Conservation (phyloP, 1,139 yeast species). For the Taphrina pruni region DNA sequence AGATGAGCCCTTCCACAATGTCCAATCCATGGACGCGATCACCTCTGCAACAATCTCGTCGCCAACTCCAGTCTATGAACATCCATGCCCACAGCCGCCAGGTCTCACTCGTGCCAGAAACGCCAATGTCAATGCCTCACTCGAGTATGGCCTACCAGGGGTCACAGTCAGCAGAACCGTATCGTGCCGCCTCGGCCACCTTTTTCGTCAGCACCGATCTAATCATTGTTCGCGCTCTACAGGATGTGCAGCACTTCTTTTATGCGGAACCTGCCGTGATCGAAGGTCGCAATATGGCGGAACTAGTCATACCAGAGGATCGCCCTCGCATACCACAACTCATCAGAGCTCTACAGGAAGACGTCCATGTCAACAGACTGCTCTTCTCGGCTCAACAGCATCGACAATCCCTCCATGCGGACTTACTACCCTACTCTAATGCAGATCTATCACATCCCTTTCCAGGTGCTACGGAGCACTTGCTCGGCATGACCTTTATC, state of each 20-base stretch:
- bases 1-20: not conserved
- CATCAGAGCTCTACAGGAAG: constrained; percentile 17
- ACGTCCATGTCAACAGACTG: constrained; percentile 12
- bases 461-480: constrained; percentile 23
- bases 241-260: constrained; percentile 18
- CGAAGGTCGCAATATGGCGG: constrained; percentile 23
- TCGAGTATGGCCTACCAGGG: constrained; percentile 13
- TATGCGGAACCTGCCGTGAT: constrained; percentile 18
- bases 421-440: constrained; percentile 20
- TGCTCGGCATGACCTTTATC: constrained; percentile 15
- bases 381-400: constrained; percentile 18
- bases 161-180: constrained; percentile 4
- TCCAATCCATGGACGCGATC: constrained; percentile 13
- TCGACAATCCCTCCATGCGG: constrained; percentile 11
- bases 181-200: constrained; percentile 10
- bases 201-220: constrained; percentile 17
- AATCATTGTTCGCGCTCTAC: constrained; percentile 16
- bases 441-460: constrained; percentile 26
- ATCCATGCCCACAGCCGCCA: constrained; percentile 16
- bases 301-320: constrained; percentile 7
- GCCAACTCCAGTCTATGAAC: constrained; percentile 3
- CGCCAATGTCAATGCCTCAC: constrained; percentile 4
- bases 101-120: not conserved
- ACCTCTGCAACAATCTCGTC: constrained; percentile 8
- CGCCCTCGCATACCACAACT: constrained; percentile 17